Evolutionary conservation across 257 asterid genomes (phyloP), one percentile per base, ranked within the genome.

Genomic region (Linderniella brevidens): DNA sequence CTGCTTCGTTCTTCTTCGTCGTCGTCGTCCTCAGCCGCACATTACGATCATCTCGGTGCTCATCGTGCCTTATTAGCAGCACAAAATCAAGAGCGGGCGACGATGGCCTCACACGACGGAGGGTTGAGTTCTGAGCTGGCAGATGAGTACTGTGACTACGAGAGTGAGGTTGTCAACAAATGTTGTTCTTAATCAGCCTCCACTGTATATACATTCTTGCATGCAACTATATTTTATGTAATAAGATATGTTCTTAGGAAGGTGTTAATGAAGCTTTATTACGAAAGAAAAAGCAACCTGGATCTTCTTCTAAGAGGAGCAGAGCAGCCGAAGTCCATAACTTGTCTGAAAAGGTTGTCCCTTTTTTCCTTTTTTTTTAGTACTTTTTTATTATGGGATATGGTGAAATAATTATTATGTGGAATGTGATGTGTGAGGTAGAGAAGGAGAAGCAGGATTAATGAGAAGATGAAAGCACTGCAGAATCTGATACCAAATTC

Each of bases 311-410:
- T 4, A 82, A 82, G 80, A 71, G 94, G 53, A 69, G 76, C 55
- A 68, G 94, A 69, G 94, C 94, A 39, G 87, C 94, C 45, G 87
- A 82, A 67, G 83, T 82, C 45, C 94, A 82, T 55, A 82, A 82
- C 66, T 62, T 72, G 13, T 82, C 94, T 17, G 94, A 82, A 49
- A 82, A 79, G 77, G 94, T 82, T 48, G 29, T 17, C 37, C 44
- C 13, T 9, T 13, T 0, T 44, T 45, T 57, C 47, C 38, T 48
- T 16, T 56, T 1, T n/a, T n/a, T n/a, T n/a, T n/a, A n/a, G n/a
- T n/a, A 6, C 32, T 25, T 25, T 25, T 25, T 25, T 3, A 2
- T 25, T 2, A 25, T 25, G 32, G 32, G 32, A 25, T 25, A 2
- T 25, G 32, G 32, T 25, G n/a, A n/a, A 25, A 25, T 6, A 25